phyloP scores from a whole-genome alignment of 176 grass and related monocot genomes.

The Oryza officinalis region DNA sequence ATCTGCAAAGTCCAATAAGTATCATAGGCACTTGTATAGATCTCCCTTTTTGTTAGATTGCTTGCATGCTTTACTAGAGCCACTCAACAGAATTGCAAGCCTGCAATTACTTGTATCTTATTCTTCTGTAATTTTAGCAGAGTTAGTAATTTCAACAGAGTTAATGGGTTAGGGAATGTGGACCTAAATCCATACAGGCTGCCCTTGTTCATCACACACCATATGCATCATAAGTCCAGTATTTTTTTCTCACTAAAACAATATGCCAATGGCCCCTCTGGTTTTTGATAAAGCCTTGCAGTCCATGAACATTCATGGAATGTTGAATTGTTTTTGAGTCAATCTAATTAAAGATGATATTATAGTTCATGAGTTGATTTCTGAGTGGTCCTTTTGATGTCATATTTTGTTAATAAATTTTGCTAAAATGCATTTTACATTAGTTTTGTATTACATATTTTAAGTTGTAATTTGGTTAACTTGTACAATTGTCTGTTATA shows the following conservation, averaged over 20 bases:
- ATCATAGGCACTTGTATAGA: too few species aligned
- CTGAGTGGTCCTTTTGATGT: too few species aligned
- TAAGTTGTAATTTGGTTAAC: too few species aligned
- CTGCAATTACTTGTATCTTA: neutral
- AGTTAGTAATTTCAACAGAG: neutral
- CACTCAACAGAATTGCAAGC: neutral
- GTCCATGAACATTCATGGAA: neutral
- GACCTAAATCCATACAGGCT: neutral
- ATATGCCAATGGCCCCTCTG: neutral
- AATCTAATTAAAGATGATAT: neutral
- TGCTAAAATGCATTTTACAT: too few species aligned
- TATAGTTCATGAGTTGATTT: neutral
- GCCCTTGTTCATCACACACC: neutral
- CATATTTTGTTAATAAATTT: too few species aligned
- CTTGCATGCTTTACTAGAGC: neutral
- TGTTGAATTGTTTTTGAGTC: neutral
- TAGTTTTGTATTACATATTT: too few species aligned
- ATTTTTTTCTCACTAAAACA: neutral
- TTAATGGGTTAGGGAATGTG: neutral
- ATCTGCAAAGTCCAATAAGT: too few species aligned
- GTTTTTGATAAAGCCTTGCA: neutral
- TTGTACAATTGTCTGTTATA: too few species aligned
- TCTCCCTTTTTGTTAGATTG: too few species aligned
- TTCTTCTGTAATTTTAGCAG: neutral
- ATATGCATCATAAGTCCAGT: neutral